Percentiles rank a stretch among this genome's conserved stretches.
phyloP scores from a whole-genome alignment of 192 early-diverging fungal species.

The Coemansia sp. region DNA sequence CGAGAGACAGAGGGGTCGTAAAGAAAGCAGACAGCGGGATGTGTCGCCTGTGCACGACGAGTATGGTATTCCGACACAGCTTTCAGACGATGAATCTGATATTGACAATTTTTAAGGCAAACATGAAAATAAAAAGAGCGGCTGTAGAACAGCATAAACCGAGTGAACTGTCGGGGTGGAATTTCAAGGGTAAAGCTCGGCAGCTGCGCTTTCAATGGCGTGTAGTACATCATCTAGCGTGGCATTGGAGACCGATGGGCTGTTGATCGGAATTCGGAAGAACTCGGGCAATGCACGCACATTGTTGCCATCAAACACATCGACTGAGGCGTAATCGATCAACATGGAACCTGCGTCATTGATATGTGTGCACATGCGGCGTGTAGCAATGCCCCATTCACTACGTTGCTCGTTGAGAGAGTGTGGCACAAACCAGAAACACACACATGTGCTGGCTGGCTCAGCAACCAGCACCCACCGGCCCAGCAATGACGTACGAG shows the following conservation, averaged over 20 bases:
- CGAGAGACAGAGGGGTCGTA: neutral
- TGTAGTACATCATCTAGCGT: constrained; percentile 57
- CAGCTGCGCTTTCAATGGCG: constrained; percentile 57
- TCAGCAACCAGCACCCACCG: constrained; percentile 49
- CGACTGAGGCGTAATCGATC: constrained; percentile 67
- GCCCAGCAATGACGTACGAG: constrained; percentile 21
- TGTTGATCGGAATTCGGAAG: constrained; percentile 73
- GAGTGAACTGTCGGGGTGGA: no score
- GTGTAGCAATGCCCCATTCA: constrained; percentile 54
- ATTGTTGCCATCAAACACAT: constrained; percentile 8
- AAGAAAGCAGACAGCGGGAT: neutral
- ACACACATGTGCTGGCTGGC: constrained; percentile 54
- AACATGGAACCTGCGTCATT: constrained; percentile 59
- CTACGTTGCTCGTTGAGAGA: neutral
- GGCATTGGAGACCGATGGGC: constrained; percentile 55
- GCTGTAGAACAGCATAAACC: no score
- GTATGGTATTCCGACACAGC: constrained; percentile 28
- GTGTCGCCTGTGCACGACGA: constrained; percentile 14
- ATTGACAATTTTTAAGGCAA: constrained; percentile 30
- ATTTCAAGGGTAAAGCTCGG: neutral
- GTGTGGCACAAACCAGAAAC: constrained; percentile 74
- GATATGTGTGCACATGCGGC: constrained; percentile 38
- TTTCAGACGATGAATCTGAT: constrained; percentile 37
- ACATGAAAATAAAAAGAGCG: neutral
- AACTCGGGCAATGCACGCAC: constrained; percentile 55